Evolutionary conservation across 257 asterid species (phyloP), one percentile per base, ranked within the genome.

Genomic region (Galeopsis tetrahit): DNA sequence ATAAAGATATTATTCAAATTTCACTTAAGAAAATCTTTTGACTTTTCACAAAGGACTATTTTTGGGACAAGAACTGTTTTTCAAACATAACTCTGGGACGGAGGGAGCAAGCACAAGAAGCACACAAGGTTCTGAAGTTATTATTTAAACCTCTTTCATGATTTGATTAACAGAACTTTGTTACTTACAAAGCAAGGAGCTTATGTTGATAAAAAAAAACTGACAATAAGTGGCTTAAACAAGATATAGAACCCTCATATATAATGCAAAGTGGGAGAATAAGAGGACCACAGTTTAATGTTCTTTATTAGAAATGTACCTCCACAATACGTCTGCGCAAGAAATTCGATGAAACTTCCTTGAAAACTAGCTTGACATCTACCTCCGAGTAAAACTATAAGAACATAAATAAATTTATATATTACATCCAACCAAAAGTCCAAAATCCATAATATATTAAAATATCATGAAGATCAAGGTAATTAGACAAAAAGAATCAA

Each of bases 321-420:
- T 91, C 94, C 83, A 91, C 98, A 70, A 91, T 94, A 66, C 97
- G 92, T 75, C 84, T 91, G 72, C 97, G 91, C 56, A 94, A 83
- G 84, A 84, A 87, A 58, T 82, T 92, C 72, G 99, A 89, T 17
- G 96, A 87, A 48, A 90, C 92, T 77, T 94, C 97, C 80, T 90
- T 91, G 75, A 87, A 92, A 63, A 94, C 99, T 65, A 94, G 83
- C 93, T 94, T 94, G 86, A 94, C 99, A 68, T 94, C 99, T 40
- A 85, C 95, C 89, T 90, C 97, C 7, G 92, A 81, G 82, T 82
- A 95, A 35, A 91, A 79, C 98, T 93, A 70, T 42, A 79, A 70
- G 63, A 68, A 42, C 57, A 75, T 5, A 17, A 1, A 60, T 14
- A 34, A 63, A 55, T 43, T 61, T 36, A 51, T 48, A 21, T 14